Base-by-base conservation (phyloP, 1,284 basidiomycete species). In the Puccinia polysora region DNA sequence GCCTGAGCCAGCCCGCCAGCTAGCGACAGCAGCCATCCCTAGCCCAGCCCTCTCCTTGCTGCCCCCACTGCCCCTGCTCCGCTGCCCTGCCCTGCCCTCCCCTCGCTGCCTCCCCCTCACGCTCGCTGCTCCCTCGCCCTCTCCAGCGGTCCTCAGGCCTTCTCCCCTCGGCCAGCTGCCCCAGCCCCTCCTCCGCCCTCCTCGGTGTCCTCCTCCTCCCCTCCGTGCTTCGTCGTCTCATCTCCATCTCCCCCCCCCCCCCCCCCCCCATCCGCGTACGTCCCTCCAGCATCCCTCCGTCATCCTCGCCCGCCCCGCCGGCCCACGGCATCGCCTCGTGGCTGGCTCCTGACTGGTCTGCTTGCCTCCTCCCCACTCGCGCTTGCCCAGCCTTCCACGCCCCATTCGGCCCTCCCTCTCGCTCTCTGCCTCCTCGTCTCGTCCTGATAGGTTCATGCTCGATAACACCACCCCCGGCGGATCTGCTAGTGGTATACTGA, bases 291-390 rank as follows among this genome's bases (percentile, higher is more conserved):
- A n/a, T 6, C 40, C 32, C 4, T 25, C 15, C 18, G 45, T 60
- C 38, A 60, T 43, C 23, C 38, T 43, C 40, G 58, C 58, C 58
- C 38, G 38, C n/a, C 28, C 58, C 20, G 58, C 58, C 58, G 38
- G 40, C 45, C 58, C 58, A n/a, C n/a, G n/a, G n/a, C n/a, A n/a
- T n/a, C n/a, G n/a, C n/a, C n/a, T n/a, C n/a, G n/a, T n/a, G n/a
- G n/a, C n/a, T n/a, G n/a, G n/a, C n/a, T n/a, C n/a, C n/a, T n/a
- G n/a, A n/a, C n/a, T n/a, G n/a, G n/a, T n/a, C n/a, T n/a, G n/a
- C n/a, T n/a, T n/a, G n/a, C n/a, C n/a, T n/a, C n/a, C n/a, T n/a
- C n/a, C n/a, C n/a, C n/a, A n/a, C n/a, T n/a, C n/a, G n/a, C n/a
- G n/a, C n/a, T n/a, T n/a, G n/a, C n/a, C n/a, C n/a, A n/a, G n/a